Base-by-base conservation (phyloP, 1,284 basidiomycete genomes). In the Xanthoconium separans region DNA sequence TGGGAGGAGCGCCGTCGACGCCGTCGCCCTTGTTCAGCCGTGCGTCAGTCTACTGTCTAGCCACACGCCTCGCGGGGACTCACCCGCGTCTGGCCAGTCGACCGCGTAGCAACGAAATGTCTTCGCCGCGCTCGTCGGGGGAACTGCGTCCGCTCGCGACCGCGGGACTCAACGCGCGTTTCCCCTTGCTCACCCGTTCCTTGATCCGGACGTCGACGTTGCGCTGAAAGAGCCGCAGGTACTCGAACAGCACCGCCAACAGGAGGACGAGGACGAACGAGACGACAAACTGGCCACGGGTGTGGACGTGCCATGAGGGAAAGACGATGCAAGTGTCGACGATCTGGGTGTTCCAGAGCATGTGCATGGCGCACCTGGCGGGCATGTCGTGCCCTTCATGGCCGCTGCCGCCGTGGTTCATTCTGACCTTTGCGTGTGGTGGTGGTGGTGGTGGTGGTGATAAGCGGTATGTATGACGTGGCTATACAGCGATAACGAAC, bases 281-380 rank as follows among this genome's bases (percentile, higher is more conserved):
- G 56, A 85, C 59, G 54, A 83, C 61, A 65, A 91, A 89, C 33
- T 72, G 67, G 53, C 72, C 56, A 51, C 68, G 73, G n/a, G 83
- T 80, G 58, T 66, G 73, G 61, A 91, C 81, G 72, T 89, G 88
- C 89, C 89, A 90, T 56, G 77, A 75, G 18, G 66, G 73, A 73
- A 91, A 90, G 70, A 90, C 83, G 69, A 90, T 75, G 71, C 87
- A 90, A 42, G 87, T 90, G 70, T 90, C 77, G 63, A 81, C 70
- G 63, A 88, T 81, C 54, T 89, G 81, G 43, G 85, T 87, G 70
- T 91, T 91, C 87, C 86, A 89, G 58, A 89, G 77, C 86, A 89
- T 89, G 65, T 87, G 74, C 81, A 86, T 83, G 3, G 77, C 68
- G 62, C 86, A 89, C 59, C 61, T 75, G 0, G 75, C 70, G 16